Evolutionary conservation across 1,284 basidiomycete genomes (phyloP).

Genomic region (Ceratorhiza oryzae-sativae): DNA sequence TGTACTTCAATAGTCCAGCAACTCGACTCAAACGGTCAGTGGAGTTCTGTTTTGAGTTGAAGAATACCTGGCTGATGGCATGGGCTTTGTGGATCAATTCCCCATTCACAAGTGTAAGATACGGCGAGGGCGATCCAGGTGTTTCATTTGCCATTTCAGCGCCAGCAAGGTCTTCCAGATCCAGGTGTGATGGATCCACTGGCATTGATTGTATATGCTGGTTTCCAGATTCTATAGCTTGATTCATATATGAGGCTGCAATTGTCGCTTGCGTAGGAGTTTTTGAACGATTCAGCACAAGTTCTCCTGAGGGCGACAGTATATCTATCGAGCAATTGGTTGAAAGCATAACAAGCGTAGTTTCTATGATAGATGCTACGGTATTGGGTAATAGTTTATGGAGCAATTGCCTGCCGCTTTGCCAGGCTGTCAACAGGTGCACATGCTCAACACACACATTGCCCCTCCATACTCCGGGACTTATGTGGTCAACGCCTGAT

Average conservation of each 20-base stretch:
- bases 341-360: too few species aligned
- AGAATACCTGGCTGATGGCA: background rate
- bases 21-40: background rate
- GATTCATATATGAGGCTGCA: too few species aligned
- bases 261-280: too few species aligned
- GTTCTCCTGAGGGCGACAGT: too few species aligned
- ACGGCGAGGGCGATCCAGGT: background rate
- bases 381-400: background rate
- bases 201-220: background rate
- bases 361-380: background rate
- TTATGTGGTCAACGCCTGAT: slow-evolving; percentile 49
- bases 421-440: slow-evolving; percentile 49
- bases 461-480: slow-evolving; percentile 48
- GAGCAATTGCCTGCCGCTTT: slow-evolving; percentile 41
- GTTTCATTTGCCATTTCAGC: background rate
- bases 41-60: background rate
- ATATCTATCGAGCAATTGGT: too few species aligned
- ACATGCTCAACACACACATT: slow-evolving; percentile 47
- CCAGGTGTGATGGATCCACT: background rate
- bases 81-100: background rate
- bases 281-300: background rate
- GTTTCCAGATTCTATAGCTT: background rate
- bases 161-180: background rate
- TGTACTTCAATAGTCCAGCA: background rate
- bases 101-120: background rate